A percentile compares a stretch with the other conserved stretches of the same genome.
These are phyloP conservation scores for Solanum chiquidenum DNA, from an alignment of 257 asterid genomes.

Conservation along the genomic window DNA sequence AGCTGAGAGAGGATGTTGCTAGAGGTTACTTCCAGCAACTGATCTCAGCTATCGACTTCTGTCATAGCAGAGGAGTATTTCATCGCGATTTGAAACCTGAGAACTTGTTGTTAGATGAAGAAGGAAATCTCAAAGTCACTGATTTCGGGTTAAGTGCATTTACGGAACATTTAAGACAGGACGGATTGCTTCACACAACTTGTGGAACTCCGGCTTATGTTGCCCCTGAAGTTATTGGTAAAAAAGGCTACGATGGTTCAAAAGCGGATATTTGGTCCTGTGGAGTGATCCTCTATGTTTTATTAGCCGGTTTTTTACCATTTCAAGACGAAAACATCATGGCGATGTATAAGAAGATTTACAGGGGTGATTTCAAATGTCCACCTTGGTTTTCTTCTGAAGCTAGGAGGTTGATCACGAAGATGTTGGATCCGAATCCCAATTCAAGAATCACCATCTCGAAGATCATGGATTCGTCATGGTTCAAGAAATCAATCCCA, in stretches of 20 bases:
- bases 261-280: constrained; percentile 57
- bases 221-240: constrained; percentile 47
- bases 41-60: constrained; percentile 42
- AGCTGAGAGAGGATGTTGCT: constrained; percentile 37
- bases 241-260: constrained; percentile 45
- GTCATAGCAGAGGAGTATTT: constrained; percentile 49
- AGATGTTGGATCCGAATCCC: constrained; percentile 47
- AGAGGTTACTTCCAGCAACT: constrained; percentile 43
- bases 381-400: constrained; percentile 53
- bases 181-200: constrained; percentile 38
- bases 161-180: constrained; percentile 28
- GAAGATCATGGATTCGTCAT: constrained; percentile 32
- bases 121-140: constrained; percentile 38
- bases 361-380: constrained; percentile 46
- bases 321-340: constrained; percentile 39
- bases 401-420: constrained; percentile 29
- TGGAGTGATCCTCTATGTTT: constrained; percentile 37
- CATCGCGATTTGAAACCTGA: constrained; percentile 48
- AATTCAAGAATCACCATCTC: constrained; percentile 23
- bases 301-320: constrained; percentile 42
- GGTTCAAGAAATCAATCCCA: constrained; percentile 39
- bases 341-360: constrained; percentile 35
- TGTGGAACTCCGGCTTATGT: constrained; percentile 54
- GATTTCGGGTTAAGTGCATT: constrained; percentile 50
- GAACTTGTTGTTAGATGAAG: constrained; percentile 33